Evolutionary conservation across 805 yeast genomes (phyloP).

Genomic region (Saccharomycopsis microspora): DNA sequence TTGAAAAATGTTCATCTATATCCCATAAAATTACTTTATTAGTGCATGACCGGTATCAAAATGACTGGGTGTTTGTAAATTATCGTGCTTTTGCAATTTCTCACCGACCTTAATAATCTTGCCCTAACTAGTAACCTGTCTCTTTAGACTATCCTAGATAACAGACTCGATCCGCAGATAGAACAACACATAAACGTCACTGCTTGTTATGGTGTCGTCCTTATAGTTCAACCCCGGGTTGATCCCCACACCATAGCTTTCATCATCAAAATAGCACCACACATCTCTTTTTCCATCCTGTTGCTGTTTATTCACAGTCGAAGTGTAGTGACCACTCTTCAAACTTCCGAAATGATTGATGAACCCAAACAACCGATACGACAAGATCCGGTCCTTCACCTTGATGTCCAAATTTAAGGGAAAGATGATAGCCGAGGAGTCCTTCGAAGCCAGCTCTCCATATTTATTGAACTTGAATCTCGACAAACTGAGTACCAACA

Average conservation of each 20-base stretch:
- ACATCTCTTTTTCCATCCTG: conserved; percentile 25
- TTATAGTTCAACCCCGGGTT: conserved; percentile 34
- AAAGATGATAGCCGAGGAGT: conserved; percentile 38
- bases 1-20: too few relatives aligned
- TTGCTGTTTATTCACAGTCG: conserved; percentile 41
- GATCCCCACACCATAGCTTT: conserved; percentile 33
- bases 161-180: conserved; percentile 30
- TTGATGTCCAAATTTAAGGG: conserved; percentile 43
- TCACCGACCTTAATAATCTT: too few relatives aligned
- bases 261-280: conserved; percentile 77
- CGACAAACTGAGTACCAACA: conserved; percentile 75
- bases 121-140: too few relatives aligned
- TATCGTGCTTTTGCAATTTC: too few relatives aligned
- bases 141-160: not conserved
- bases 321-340: conserved; percentile 68
- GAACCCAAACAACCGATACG: conserved; percentile 47
- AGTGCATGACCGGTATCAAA: too few relatives aligned
- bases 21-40: too few relatives aligned
- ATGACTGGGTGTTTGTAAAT: too few relatives aligned
- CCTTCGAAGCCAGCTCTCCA: conserved; percentile 31
- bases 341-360: conserved; percentile 64
- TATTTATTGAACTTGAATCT: conserved; percentile 51
- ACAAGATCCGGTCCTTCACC: conserved; percentile 25
- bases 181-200: conserved; percentile 60
- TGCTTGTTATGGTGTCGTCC: conserved; percentile 31